Percentiles rank a stretch among this genome's conserved stretches.
Evolutionary conservation across 129 eudicot genomes (phyloP).

Genomic region (Kitagawia praeruptora): DNA sequence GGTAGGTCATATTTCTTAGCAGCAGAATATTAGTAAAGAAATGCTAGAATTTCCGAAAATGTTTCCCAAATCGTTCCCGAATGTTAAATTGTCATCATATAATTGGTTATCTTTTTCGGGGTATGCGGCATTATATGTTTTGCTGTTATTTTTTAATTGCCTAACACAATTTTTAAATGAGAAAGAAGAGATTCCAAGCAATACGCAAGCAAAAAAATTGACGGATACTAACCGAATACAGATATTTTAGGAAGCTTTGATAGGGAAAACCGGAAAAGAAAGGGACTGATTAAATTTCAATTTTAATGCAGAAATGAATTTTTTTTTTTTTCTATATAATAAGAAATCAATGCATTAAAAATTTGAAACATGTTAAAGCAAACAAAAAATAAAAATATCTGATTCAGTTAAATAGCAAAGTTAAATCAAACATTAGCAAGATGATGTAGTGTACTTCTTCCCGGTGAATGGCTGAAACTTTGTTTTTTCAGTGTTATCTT

Average conservation of each 20-base stretch:
- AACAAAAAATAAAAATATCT: neutral
- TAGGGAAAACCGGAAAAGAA: neutral
- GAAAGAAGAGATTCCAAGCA: neutral
- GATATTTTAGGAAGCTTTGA: neutral
- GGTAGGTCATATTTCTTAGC: too few species aligned
- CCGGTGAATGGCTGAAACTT: slow-evolving; percentile 25
- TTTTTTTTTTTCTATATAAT: too few species aligned
- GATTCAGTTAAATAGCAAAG: neutral
- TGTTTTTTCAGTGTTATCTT: neutral
- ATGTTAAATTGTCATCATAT: too few species aligned
- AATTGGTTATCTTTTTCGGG: too few species aligned
- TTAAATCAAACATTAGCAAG: neutral
- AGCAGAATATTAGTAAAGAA: too few species aligned
- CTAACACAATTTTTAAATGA: neutral
- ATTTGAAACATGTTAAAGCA: neutral
- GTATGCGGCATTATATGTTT: neutral
- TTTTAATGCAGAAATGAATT: neutral
- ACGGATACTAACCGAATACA: neutral
- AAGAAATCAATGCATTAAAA: too few species aligned
- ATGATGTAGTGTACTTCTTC: slow-evolving; percentile 15
- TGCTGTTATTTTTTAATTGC: neutral
- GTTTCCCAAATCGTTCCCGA: too few species aligned
- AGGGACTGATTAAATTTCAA: neutral
- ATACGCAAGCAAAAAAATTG: neutral
- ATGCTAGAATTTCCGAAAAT: too few species aligned